A percentile compares a stretch with the other conserved stretches of the same genome.
These are phyloP conservation scores for Colletotrichum plurivorum DNA, from an alignment of 2,329 filamentous ascomycete genomes.

Conservation along the genomic window DNA sequence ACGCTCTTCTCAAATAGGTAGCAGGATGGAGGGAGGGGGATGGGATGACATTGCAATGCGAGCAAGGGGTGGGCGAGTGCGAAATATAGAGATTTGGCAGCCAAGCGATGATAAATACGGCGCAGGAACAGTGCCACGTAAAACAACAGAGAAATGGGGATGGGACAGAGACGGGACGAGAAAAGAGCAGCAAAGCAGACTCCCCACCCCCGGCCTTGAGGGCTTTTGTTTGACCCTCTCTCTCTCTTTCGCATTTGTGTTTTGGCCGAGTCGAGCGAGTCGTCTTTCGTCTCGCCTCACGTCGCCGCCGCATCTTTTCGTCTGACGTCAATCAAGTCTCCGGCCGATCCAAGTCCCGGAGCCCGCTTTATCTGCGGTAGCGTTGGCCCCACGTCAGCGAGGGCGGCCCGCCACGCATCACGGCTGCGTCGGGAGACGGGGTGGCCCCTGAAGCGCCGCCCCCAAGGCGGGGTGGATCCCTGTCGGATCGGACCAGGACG, in stretches of 20 bases:
- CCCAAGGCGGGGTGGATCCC: slow-evolving; percentile 22
- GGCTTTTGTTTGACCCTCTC: neutral
- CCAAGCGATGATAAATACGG: neutral
- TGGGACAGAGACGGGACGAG: neutral
- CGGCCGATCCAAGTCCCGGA: slow-evolving; percentile 24
- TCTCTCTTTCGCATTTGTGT: slow-evolving; percentile 10
- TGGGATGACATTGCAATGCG: slow-evolving; percentile 32
- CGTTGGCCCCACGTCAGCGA: slow-evolving; percentile 15
- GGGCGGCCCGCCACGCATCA: slow-evolving; percentile 21
- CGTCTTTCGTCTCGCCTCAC: slow-evolving; percentile 1
- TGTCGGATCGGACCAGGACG: slow-evolving; percentile 26
- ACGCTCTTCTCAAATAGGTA: slow-evolving; percentile 30
- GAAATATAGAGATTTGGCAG: neutral
- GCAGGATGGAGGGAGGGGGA: slow-evolving; percentile 12
- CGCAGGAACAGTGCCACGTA: neutral
- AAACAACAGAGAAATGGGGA: neutral
- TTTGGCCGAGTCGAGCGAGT: slow-evolving; percentile 12
- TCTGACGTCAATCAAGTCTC: slow-evolving; percentile 34
- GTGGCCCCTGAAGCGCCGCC: slow-evolving; percentile 15
- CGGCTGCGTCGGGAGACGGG: slow-evolving; percentile 28
- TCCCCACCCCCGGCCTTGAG: neutral
- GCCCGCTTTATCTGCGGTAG: slow-evolving; percentile 1
- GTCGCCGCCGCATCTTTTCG: slow-evolving; percentile 30
- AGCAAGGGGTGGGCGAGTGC: slow-evolving; percentile 14
- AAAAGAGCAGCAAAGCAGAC: too few relatives aligned